These are phyloP conservation scores for Coelastrella sp. DNA, from an alignment of 139 green algal genomes.

Conservation along the genomic window DNA sequence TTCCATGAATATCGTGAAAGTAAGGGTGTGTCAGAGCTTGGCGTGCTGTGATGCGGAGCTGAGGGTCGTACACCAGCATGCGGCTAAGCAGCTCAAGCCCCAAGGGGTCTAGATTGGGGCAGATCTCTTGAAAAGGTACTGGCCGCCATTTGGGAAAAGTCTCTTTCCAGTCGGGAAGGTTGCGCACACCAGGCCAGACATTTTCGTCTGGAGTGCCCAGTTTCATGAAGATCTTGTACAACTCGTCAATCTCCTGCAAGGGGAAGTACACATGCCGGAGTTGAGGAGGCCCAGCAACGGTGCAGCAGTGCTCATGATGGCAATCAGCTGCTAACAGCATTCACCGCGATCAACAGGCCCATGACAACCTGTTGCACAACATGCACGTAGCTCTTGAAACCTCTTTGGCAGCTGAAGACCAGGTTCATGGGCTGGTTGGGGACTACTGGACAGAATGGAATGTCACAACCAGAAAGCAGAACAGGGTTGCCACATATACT, in stretches of 20 bases:
- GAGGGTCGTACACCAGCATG: constrained; percentile 79
- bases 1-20: constrained; percentile 74
- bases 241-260: constrained; percentile 87
- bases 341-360: too few species aligned
- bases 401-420: too few species aligned
- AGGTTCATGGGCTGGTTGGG: too few species aligned
- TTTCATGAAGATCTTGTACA: constrained; percentile 93
- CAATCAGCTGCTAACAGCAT: too few species aligned
- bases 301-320: too few species aligned
- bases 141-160: constrained; percentile 77
- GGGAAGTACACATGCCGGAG: neutral
- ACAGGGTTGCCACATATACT: neutral
- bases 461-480: neutral
- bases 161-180: constrained; percentile 85
- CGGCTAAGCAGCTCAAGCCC: constrained; percentile 80
- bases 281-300: too few species aligned
- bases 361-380: too few species aligned
- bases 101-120: constrained; percentile 71
- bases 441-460: too few species aligned
- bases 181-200: constrained; percentile 69
- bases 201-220: constrained; percentile 89
- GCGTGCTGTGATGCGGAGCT: constrained; percentile 73
- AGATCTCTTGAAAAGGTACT: constrained; percentile 57
- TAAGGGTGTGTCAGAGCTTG: constrained; percentile 81
- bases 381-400: too few species aligned